phyloP scores from a whole-genome alignment of 2,329 filamentous ascomycete genomes.

The Teratosphaeria viscida region DNA sequence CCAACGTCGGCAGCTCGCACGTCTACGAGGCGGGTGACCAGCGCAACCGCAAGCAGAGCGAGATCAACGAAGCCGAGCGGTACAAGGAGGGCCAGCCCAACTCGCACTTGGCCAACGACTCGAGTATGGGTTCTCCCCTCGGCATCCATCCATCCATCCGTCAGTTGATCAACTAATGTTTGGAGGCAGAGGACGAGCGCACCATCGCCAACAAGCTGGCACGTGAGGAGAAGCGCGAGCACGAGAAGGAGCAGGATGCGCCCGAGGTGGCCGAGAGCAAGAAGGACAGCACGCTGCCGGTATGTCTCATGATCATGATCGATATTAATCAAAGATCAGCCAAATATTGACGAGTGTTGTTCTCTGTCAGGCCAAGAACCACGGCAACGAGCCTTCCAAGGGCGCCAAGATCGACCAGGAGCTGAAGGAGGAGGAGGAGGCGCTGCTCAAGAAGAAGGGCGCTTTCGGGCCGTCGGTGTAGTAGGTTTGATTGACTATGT shows the following conservation, averaged over 20 bases:
- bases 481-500: background rate
- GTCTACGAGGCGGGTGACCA: constrained; percentile 74
- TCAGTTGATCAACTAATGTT: background rate
- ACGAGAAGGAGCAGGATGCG: constrained; percentile 32
- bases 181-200: constrained; percentile 52
- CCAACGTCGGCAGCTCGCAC: constrained; percentile 54
- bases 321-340: background rate
- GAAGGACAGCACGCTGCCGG: constrained; percentile 48
- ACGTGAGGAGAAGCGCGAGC: constrained; percentile 46
- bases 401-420: constrained; percentile 64
- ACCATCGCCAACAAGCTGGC: constrained; percentile 62
- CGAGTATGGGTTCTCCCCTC: constrained; percentile 47
- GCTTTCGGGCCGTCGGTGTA: background rate
- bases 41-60: constrained; percentile 10
- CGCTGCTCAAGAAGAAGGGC: constrained; percentile 52
- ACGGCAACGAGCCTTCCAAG: constrained; percentile 63
- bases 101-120: constrained; percentile 58
- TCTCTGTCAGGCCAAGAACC: constrained; percentile 44
- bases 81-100: constrained; percentile 64
- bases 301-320: constrained; percentile 10
- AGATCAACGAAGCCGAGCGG: constrained; percentile 38
- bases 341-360: background rate
- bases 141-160: background rate
- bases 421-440: constrained; percentile 58
- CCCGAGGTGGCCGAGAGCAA: constrained; percentile 34